Evolutionary conservation across 495 filamentous ascomycete genomes (phyloP), one percentile per base, ranked within the genome.

Genomic region (Trichoderma parareesei): DNA sequence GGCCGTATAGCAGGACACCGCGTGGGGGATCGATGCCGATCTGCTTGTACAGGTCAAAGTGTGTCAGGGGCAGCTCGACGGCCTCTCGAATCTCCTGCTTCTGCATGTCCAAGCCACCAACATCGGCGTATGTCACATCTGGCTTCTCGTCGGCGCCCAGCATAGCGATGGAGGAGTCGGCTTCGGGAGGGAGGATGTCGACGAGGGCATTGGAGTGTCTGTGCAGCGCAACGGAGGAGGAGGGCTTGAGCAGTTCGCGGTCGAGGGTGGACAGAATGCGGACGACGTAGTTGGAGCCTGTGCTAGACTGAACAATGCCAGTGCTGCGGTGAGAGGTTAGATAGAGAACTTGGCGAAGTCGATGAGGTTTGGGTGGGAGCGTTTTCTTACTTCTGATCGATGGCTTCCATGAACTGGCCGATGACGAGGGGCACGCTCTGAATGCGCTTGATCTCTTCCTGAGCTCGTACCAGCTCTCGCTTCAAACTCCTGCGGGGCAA

Each of bases 321-420:
- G 95, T 98, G 74, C 93, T 97, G 60, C n/a, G 62, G 65, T 20
- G 64, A 67, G 66, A 40, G 59, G 61, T 66, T 44, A 60, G 49
- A 38, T 33, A 3, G 11, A 14, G 40, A 14, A 13, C 49, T 64
- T 53, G 41, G 37, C 35, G 62, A 27, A 63, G 60, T 60, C 60
- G 57, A 35, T 13, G 20, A 20, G 64, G 27, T 55, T 49, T 18
- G 4, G 4, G 35, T 38, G 27, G 43, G 64, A 49, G 59, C 27
- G 14, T 35, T 9, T 4, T 64, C 84, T 76, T 84, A 97, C 93
- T 97, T 98, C 74, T 98, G 95, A 77, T 98, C 94, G 71, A 98
- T 98, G 62, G 94, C 94, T 78, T 98, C 94, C 94, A 98, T 98
- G 76, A 98, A 98, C 79, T 98, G 94, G 60, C 94, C 94, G 74